These are phyloP conservation scores for Dictyostelium capitatum DNA, from an alignment of 78 protist genomes.

Conservation along the genomic window DNA sequence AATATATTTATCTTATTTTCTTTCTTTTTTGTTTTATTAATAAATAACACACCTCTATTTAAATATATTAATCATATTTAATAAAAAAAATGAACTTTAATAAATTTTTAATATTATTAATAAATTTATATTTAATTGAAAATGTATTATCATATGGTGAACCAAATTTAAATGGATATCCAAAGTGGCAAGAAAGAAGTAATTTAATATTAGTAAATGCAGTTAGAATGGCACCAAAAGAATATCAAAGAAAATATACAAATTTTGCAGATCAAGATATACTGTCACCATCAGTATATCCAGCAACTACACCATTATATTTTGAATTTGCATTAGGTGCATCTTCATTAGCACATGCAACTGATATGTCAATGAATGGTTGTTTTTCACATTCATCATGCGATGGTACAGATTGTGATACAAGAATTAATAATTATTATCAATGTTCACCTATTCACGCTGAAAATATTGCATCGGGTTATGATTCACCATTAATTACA, in stretches of 20 bases:
- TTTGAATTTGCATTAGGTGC: conserved; percentile 27
- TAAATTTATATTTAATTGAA: not conserved
- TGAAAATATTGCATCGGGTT: conserved; percentile 69
- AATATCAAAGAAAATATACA: conserved; percentile 36
- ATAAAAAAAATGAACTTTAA: not conserved
- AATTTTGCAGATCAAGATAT: conserved; percentile 12
- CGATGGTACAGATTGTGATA: conserved; percentile 43
- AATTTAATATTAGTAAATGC: conserved; percentile 49
- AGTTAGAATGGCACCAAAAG: conserved; percentile 51
- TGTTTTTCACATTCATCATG: conserved; percentile 60
- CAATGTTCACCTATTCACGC: conserved; percentile 33
- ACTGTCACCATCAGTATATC: not conserved
- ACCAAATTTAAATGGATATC: conserved; percentile 30
- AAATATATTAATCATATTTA: too few species aligned
- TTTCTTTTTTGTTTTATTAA: too few species aligned
- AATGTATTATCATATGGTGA: conserved; percentile 33
- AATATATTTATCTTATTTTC: too few species aligned
- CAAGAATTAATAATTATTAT: conserved; percentile 30
- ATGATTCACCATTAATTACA: conserved; percentile 18
- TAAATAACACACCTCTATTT: too few species aligned
- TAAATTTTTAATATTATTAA: not conserved
- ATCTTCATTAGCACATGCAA: conserved; percentile 6
- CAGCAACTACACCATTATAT: conserved; percentile 39
- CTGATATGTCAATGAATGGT: conserved; percentile 26
- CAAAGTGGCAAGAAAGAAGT: conserved; percentile 58